Percentiles rank a stretch among this genome's conserved stretches.
Evolutionary conservation across 257 asterid genomes (phyloP).

Genomic region (Gynochthodes officinalis): DNA sequence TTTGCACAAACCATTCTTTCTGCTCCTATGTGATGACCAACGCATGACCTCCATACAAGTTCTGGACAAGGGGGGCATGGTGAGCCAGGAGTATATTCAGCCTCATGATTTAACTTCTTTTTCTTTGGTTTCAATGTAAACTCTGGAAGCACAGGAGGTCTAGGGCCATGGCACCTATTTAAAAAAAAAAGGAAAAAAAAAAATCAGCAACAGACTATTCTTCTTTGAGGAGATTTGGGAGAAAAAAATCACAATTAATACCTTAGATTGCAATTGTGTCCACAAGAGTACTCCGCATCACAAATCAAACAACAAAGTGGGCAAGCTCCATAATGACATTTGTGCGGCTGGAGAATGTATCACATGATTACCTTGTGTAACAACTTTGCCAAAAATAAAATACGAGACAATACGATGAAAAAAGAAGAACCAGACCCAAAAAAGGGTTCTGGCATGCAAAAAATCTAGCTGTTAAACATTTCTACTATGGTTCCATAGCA

Average conservation of each 20-base stretch:
- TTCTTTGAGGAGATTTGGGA: conserved; percentile 15
- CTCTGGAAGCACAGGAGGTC: conserved; percentile 76
- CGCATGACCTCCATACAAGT: conserved; percentile 73
- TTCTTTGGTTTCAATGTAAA: conserved; percentile 85
- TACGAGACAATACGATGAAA: not conserved
- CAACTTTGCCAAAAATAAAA: conserved; percentile 4
- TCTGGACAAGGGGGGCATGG: conserved; percentile 91
- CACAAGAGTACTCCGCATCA: conserved; percentile 73
- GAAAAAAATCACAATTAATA: conserved; percentile 19
- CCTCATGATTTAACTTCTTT: conserved; percentile 52
- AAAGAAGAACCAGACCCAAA: conserved; percentile 3
- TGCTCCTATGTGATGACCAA: conserved; percentile 82
- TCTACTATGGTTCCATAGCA: not conserved
- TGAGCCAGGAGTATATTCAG: conserved; percentile 61
- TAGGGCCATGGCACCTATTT: conserved; percentile 93
- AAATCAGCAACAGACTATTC: conserved; percentile 12
- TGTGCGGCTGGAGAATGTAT: conserved; percentile 66
- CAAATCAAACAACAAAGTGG: conserved; percentile 73
- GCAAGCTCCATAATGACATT: conserved; percentile 94
- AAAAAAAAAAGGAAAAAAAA: too few species aligned
- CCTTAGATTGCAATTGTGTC: conserved; percentile 85
- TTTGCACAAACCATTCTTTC: conserved; percentile 64
- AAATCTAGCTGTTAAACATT: not conserved
- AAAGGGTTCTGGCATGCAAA: not conserved
- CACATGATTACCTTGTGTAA: conserved; percentile 7